A percentile compares a stretch with the other conserved stretches of the same genome.
phyloP scores from a whole-genome alignment of 768 basidiomycete species.

The Hemileccinum impolitum region DNA sequence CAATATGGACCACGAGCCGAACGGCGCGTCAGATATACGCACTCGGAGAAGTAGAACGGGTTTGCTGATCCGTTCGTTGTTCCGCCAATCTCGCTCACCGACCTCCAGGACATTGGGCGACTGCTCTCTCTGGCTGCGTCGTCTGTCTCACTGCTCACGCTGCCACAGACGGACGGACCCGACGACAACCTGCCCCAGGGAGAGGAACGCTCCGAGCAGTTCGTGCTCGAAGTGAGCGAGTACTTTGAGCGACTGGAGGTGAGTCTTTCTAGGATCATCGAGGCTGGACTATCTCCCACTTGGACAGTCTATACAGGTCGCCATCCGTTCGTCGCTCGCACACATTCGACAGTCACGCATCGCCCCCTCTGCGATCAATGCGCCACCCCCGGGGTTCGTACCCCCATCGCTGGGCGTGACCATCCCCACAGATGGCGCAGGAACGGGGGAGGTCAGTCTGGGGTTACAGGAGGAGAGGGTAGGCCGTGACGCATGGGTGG shows the following conservation, averaged over 20 bases:
- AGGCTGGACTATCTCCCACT: background rate
- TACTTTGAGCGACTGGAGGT: slow-evolving; percentile 84
- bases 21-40: slow-evolving; percentile 81
- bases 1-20: slow-evolving; percentile 77
- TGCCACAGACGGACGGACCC: slow-evolving; percentile 77
- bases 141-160: slow-evolving; percentile 71
- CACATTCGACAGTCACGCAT: slow-evolving; percentile 81
- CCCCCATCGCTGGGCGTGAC: slow-evolving; percentile 80
- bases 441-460: slow-evolving; percentile 38
- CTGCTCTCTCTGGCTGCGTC: slow-evolving; percentile 74
- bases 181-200: slow-evolving; percentile 71
- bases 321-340: slow-evolving; percentile 74
- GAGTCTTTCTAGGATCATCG: slow-evolving; percentile 22
- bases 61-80: slow-evolving; percentile 20
- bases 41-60: slow-evolving; percentile 79
- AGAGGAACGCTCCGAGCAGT: slow-evolving; percentile 81
- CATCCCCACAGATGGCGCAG: slow-evolving; percentile 42
- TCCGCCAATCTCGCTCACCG: background rate
- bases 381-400: slow-evolving; percentile 67
- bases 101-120: slow-evolving; percentile 66
- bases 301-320: slow-evolving; percentile 60
- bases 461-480: slow-evolving; percentile 77
- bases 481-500: slow-evolving; percentile 75
- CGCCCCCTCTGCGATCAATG: slow-evolving; percentile 84
- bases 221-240: slow-evolving; percentile 80